These are phyloP conservation scores for Erysimum cheiranthoides DNA, from an alignment of 345 rosid species.

Conservation along the genomic window DNA sequence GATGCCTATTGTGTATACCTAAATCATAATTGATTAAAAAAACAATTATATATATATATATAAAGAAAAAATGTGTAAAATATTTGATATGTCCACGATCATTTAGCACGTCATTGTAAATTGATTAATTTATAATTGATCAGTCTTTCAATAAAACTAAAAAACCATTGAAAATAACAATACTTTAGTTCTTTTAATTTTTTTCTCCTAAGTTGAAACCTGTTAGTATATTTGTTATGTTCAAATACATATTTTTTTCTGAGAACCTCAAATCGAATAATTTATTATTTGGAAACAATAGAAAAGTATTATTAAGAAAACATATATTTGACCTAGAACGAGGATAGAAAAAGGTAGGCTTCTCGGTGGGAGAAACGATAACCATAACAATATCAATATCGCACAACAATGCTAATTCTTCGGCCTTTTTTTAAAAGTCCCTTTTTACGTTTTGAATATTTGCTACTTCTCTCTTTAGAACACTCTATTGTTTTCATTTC, in stretches of 20 bases:
- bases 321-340: not conserved
- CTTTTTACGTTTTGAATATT: conserved; percentile 55
- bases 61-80: not conserved
- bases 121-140: too few relatives aligned
- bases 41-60: too few relatives aligned
- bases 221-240: not conserved
- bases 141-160: too few relatives aligned
- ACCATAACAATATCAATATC: conserved; percentile 20
- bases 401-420: conserved; percentile 20
- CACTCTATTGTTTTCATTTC: conserved; percentile 38
- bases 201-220: not conserved
- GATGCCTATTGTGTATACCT: too few relatives aligned
- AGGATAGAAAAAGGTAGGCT: conserved; percentile 1
- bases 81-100: not conserved
- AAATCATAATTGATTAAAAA: not conserved
- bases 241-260: too few relatives aligned
- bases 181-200: too few relatives aligned
- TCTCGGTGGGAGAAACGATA: conserved; percentile 13
- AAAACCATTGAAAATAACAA: not conserved
- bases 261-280: not conserved
- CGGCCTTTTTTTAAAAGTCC: conserved; percentile 53
- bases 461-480: conserved; percentile 46
- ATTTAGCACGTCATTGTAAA: too few relatives aligned
- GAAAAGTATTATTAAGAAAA: too few relatives aligned
- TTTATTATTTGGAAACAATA: not conserved